Conservation (phyloP, 2,329 filamentous ascomycete species). For the Aspergillus fructus region DNA sequence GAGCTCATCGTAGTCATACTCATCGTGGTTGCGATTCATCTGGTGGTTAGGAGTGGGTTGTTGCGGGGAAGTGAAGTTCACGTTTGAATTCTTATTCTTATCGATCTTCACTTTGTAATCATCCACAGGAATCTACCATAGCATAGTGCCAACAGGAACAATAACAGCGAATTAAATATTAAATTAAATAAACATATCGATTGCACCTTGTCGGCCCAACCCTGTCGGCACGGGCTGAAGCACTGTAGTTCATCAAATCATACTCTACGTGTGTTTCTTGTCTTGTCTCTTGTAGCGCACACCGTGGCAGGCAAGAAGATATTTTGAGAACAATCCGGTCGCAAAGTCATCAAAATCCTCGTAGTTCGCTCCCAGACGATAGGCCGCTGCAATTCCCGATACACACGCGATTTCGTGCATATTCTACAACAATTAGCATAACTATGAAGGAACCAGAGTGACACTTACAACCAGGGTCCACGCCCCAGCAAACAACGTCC, state of each 20-base stretch:
- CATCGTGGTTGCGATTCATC: neutral
- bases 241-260: too few relatives aligned
- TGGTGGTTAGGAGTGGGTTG: neutral
- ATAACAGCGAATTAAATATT: too few relatives aligned
- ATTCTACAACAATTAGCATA: conserved; percentile 23
- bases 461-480: conserved; percentile 67
- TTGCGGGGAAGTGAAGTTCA: neutral
- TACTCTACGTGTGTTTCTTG: neutral
- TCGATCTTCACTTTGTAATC: neutral
- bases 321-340: conserved; percentile 33
- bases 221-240: too few relatives aligned
- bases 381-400: conserved; percentile 68
- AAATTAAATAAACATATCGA: too few relatives aligned
- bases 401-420: conserved; percentile 70
- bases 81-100: neutral
- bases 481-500: conserved; percentile 63
- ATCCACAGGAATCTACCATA: too few relatives aligned
- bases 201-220: too few relatives aligned
- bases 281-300: conserved; percentile 23
- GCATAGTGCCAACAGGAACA: too few relatives aligned
- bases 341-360: conserved; percentile 36
- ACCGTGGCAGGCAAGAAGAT: conserved; percentile 33
- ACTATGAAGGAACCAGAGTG: too few relatives aligned
- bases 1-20: conserved; percentile 3
- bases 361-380: conserved; percentile 66